phyloP scores from a whole-genome alignment of 768 basidiomycete genomes.

The Sutorius australiensis region DNA sequence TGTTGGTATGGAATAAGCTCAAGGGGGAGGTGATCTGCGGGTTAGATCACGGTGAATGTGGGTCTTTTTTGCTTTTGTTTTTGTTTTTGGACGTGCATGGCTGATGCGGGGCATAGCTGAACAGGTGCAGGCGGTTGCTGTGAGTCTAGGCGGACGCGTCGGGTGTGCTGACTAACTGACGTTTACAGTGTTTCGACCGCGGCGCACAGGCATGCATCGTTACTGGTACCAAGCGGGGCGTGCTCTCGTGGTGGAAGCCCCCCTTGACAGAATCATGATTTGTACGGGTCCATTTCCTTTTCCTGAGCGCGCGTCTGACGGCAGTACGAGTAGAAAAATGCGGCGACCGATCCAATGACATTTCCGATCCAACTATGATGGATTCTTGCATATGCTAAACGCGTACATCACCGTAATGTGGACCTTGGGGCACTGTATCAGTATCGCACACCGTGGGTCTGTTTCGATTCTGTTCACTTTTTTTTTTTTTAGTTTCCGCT shows the following conservation, averaged over 20 bases:
- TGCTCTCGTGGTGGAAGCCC: constrained; percentile 54
- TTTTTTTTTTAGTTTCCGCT: too few species aligned
- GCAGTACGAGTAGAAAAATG: too few species aligned
- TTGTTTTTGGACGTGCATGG: too few species aligned
- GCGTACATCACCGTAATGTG: constrained; percentile 25
- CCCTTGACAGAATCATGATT: constrained; percentile 28
- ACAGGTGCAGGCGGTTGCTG: constrained; percentile 33
- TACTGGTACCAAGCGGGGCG: constrained; percentile 54
- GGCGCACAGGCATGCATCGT: constrained; percentile 38
- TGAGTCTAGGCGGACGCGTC: constrained; percentile 16
- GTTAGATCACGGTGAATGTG: constrained; percentile 59
- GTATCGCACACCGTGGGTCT: constrained; percentile 22
- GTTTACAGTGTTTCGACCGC: constrained; percentile 45
- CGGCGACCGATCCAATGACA: neutral
- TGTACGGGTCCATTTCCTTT: constrained; percentile 12
- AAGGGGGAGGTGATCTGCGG: constrained; percentile 54
- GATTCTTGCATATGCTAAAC: constrained; percentile 33
- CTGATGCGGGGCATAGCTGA: constrained; percentile 20
- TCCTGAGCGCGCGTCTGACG: neutral
- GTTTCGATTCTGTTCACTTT: too few species aligned
- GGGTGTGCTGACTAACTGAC: constrained; percentile 23
- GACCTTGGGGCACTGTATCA: constrained; percentile 31
- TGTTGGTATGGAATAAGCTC: constrained; percentile 60
- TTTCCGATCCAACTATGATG: constrained; percentile 14
- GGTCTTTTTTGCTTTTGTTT: constrained; percentile 9